Conservation (phyloP, 305 asterid genomes). For the Euphrasia arctica region DNA sequence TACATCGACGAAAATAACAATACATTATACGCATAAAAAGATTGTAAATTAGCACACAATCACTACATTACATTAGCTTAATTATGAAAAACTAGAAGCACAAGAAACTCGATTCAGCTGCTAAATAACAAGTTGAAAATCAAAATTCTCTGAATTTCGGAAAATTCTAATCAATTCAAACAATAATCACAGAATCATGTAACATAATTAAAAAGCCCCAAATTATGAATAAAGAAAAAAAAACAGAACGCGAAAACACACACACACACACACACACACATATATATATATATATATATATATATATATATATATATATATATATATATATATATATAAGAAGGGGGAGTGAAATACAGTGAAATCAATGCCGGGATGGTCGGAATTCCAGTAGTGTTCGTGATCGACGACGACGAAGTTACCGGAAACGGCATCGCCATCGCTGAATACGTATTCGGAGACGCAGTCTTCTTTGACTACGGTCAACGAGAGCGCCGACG, state of each 20-base stretch:
- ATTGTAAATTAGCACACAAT: not conserved
- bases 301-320: too few relatives aligned
- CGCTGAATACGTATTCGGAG: constrained; percentile 57
- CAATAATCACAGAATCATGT: not conserved
- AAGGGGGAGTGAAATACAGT: constrained; percentile 29
- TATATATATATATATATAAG: not conserved
- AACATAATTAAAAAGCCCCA: not conserved
- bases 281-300: too few relatives aligned
- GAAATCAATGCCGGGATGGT: constrained; percentile 66
- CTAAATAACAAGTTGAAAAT: not conserved
- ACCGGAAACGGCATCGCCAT: constrained; percentile 63
- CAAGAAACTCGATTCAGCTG: not conserved
- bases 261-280: not conserved
- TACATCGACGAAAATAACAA: not conserved
- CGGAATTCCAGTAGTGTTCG: constrained; percentile 54
- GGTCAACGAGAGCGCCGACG: constrained; percentile 52
- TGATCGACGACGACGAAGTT: constrained; percentile 65
- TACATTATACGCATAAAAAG: not conserved
- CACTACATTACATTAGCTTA: not conserved
- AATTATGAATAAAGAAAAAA: not conserved
- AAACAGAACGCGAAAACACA: constrained; percentile 1
- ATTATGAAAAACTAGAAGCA: not conserved
- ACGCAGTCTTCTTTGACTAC: constrained; percentile 65
- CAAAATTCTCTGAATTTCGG: not conserved
- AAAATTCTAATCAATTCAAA: not conserved